Evolutionary conservation across 2,329 filamentous ascomycete genomes (phyloP).

Genomic region (Amauroascus niger): DNA sequence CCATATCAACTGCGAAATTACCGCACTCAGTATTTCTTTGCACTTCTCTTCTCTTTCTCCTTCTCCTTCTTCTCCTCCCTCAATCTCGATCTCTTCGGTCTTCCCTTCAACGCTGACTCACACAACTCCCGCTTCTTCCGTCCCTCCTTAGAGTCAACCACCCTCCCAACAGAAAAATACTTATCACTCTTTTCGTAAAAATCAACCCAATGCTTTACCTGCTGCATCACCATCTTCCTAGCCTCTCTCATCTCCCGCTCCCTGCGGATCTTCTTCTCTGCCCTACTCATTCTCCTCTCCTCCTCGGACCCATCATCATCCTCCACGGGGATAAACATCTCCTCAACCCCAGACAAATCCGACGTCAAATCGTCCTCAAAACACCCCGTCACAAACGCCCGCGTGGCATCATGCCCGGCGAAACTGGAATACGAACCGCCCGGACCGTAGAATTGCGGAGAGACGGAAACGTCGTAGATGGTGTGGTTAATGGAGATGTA

Average conservation of each 20-base stretch:
- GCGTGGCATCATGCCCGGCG: slow-evolving; percentile 72
- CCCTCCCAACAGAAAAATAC: slow-evolving; percentile 69
- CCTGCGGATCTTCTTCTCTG: slow-evolving; percentile 44
- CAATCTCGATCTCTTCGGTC: slow-evolving; percentile 44
- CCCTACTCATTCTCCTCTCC: slow-evolving; percentile 25
- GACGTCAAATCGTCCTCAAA: slow-evolving; percentile 76
- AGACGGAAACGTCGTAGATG: slow-evolving; percentile 55
- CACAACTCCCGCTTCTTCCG: slow-evolving; percentile 58
- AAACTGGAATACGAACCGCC: slow-evolving; percentile 83
- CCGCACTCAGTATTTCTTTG: background rate
- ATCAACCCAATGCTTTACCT: slow-evolving; percentile 68
- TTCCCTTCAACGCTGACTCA: slow-evolving; percentile 55
- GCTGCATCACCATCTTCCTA: slow-evolving; percentile 52
- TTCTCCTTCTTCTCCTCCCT: slow-evolving; percentile 26
- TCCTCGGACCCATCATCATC: slow-evolving; percentile 43
- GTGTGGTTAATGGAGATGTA: slow-evolving; percentile 73
- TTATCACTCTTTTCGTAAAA: slow-evolving; percentile 74
- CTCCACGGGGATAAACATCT: slow-evolving; percentile 64
- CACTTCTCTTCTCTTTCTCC: slow-evolving; percentile 14
- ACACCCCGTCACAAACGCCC: slow-evolving; percentile 86
- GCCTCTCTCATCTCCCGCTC: slow-evolving; percentile 58
- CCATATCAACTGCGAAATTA: background rate
- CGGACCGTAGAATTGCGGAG: slow-evolving; percentile 57
- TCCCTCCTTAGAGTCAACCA: slow-evolving; percentile 50
- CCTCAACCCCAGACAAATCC: slow-evolving; percentile 78